Evolutionary conservation across 2,329 filamentous ascomycete species (phyloP).

Genomic region (Aspergillus bombycis): DNA sequence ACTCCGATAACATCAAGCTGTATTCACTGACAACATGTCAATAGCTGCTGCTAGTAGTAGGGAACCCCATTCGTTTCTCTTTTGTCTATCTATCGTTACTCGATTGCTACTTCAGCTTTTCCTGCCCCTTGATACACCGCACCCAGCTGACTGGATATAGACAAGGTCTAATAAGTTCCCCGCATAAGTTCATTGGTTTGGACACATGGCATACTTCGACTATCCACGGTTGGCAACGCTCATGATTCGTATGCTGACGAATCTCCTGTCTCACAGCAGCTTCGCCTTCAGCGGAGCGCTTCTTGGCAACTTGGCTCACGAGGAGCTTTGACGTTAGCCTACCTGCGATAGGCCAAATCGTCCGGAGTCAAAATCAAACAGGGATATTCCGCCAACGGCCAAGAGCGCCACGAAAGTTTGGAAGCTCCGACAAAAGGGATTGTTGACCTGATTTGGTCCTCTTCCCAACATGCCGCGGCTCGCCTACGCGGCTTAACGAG

Average conservation of each 20-base stretch:
- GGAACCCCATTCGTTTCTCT: background rate
- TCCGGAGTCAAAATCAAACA: background rate
- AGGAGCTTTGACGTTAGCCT: background rate
- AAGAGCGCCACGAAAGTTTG: background rate
- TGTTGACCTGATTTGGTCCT: background rate
- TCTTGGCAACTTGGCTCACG: background rate
- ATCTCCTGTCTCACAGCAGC: background rate
- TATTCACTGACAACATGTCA: background rate
- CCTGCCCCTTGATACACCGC: background rate
- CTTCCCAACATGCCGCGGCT: background rate
- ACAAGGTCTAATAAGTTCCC: background rate
- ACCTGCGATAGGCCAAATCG: background rate
- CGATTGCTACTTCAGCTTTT: background rate
- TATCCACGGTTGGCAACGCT: background rate
- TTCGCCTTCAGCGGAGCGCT: background rate
- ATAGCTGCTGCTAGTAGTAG: background rate
- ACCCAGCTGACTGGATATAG: background rate
- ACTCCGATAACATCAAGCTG: background rate
- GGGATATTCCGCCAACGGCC: background rate
- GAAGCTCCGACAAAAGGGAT: background rate
- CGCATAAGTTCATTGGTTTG: background rate
- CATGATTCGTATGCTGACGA: background rate
- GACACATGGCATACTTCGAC: background rate
- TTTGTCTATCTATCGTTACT: background rate
- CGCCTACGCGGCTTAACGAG: background rate